Evolutionary conservation across 805 yeast species (phyloP), one percentile per base, ranked within the genome.

Genomic region (Zygosaccharomyces bailii): DNA sequence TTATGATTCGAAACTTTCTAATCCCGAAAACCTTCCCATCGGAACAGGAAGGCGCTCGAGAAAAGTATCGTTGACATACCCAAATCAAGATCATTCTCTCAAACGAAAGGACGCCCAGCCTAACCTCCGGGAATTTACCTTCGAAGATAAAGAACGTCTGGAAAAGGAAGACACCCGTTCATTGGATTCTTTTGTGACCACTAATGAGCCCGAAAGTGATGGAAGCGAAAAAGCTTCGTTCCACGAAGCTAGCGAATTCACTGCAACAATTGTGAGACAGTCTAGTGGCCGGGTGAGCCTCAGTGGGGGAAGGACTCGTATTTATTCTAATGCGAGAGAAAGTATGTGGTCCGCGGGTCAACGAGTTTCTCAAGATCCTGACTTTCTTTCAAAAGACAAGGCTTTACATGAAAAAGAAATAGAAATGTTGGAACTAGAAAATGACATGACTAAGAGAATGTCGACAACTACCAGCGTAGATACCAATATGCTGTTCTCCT

Each of bases 1-100:
- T 31, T 81, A 80, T 49, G 84, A 80, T 56, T 79, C 85, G 0
- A 75, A 74, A 1, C 65, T 74, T 34, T 76, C 83, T 6, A 36
- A 43, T 5, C 39, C 37, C 5, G 1, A 18, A 14, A 18, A 7
- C 24, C n/a, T 37, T 17, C 16, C 43, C 20, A 10, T 38, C 17
- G 13, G n/a, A 21, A n/a, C 31, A 5, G 20, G 16, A 20, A 18
- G 39, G 21, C 21, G 32, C 38, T 24, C 41, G 21, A 39, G 24
- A 24, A 14, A 11, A 21, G 10, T 41, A 21, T 25, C 43, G 7
- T 20, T 25, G n/a, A 24, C 30, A 13, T 25, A 14, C 17, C 14
- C 40, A 2, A 30, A 25, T 7, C 32, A 24, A 25, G 9, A 17
- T 24, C 40, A n/a, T 6, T 25, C 46, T 14, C 66, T 75, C 50